Conservation (phyloP, 345 rosid species). For the Psidium guajava region DNA sequence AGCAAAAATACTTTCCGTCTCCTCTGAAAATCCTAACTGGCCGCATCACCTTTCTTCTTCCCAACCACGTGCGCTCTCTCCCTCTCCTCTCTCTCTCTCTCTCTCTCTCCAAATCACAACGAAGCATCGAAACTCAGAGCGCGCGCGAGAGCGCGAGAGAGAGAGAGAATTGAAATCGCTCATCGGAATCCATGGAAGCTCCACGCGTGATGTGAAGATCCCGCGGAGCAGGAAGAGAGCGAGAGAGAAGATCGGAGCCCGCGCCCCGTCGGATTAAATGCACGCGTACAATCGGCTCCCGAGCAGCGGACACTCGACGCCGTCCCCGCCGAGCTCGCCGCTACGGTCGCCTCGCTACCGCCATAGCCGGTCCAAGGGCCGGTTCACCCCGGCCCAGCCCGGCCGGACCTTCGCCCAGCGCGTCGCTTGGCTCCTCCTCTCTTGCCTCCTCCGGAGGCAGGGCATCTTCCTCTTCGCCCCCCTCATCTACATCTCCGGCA, state of each 20-base stretch:
- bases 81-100: not conserved
- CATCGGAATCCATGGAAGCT: not conserved
- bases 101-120: too few species aligned
- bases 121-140: not conserved
- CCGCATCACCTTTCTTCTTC: not conserved
- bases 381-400: slow-evolving; percentile 48
- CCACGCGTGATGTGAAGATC: not conserved
- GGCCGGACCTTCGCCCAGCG: slow-evolving; percentile 63
- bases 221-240: not conserved
- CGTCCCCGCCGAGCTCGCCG: slow-evolving; percentile 95
- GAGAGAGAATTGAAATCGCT: not conserved
- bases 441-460: slow-evolving; percentile 87
- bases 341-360: slow-evolving; percentile 86
- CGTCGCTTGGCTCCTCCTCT: slow-evolving; percentile 71
- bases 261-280: slow-evolving; percentile 17
- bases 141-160: not conserved
- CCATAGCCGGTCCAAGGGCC: slow-evolving; percentile 54
- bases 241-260: not conserved
- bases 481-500: slow-evolving; percentile 80
- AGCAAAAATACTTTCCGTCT: not conserved
- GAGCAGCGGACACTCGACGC: slow-evolving; percentile 85
- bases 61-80: not conserved
- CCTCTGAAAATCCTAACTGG: not conserved
- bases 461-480: slow-evolving; percentile 91
- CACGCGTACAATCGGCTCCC: slow-evolving; percentile 70